Base-by-base conservation (phyloP, 192 early-diverging fungal genomes). In the Dimargaris cristalligena region DNA sequence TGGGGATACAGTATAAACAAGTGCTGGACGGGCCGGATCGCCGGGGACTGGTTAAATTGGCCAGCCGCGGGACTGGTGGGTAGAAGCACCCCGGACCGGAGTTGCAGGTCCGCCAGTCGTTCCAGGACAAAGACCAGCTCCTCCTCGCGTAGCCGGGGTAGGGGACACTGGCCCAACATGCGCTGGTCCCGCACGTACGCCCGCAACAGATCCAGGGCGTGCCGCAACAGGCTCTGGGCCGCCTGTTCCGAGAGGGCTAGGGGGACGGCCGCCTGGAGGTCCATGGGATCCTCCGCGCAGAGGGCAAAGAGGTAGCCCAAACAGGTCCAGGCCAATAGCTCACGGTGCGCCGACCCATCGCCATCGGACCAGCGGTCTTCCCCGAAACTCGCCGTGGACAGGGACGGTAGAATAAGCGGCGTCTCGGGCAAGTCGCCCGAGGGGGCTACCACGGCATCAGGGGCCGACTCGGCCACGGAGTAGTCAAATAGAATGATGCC, bases 91-190 rank as follows among this genome's bases (percentile, higher is more conserved):
- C 29, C 54, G 14, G 20, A 28, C 16, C 54, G 54, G 14, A 56
- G 20, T 16, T 34, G 8, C 11, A 56, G 54, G 30, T 13, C 9
- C 20, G 23, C 20, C 31, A 56, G 54, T n/a, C 54, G 31, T 14
- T 34, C 20, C 31, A 56, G 54, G 6, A 34, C 18, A 33, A 56
- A 56, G 30, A 23, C 2, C 3, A 56, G 29, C 31, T 56, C 54
- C 34, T 56, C 54, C 18, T 56, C 31, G 31, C 54, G 54, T 2
- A 56, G 31, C 54, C 54, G 54, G 8, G 54, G 54, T 16, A 56
- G 26, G 3, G 54, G 54, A 23, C 54, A 56, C 9, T 56, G 26
- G 18, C 54, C 54, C 16, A 56, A 23, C 23, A 4, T 33, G 16
- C 13, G 54, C 20, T 16, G 54, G 54, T 56, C 54, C 16, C 13